These are phyloP conservation scores for Poronia punctata DNA, from an alignment of 495 filamentous ascomycete species.

Conservation along the genomic window DNA sequence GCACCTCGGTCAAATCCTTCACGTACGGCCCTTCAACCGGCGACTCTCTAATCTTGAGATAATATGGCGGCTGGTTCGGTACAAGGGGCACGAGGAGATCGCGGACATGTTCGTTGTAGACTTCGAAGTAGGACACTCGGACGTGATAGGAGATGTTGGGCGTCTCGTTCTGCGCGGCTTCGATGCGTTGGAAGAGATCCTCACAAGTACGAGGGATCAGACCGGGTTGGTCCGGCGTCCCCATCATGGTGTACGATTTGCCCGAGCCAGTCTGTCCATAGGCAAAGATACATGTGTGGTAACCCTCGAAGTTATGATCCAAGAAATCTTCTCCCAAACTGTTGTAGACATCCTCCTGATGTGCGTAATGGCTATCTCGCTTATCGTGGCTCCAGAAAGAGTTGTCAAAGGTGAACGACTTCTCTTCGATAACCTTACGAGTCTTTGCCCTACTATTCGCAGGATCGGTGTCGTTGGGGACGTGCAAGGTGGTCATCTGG, in stretches of 20 bases:
- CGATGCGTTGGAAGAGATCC: constrained; percentile 92
- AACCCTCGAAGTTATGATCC: constrained; percentile 98
- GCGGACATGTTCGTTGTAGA: constrained; percentile 98
- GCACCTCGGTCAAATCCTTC: constrained; percentile 89
- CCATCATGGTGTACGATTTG: constrained; percentile 99
- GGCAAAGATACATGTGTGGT: constrained; percentile 98
- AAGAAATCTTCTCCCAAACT: constrained; percentile 92
- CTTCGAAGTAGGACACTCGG: constrained; percentile 96
- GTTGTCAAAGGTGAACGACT: constrained; percentile 91
- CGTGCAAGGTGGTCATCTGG: constrained; percentile 72
- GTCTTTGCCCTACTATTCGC: constrained; percentile 59
- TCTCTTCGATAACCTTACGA: constrained; percentile 77
- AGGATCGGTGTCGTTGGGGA: constrained; percentile 55
- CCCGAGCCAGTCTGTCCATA: constrained; percentile 97
- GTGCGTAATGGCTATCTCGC: constrained; percentile 51
- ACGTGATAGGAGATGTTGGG: constrained; percentile 93
- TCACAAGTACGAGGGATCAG: constrained; percentile 96
- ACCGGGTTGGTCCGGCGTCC: constrained; percentile 73
- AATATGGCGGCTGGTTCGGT: constrained; percentile 67
- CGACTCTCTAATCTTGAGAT: constrained; percentile 95
- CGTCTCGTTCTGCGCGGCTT: constrained; percentile 60
- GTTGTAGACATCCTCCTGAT: constrained; percentile 90
- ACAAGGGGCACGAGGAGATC: constrained; percentile 79
- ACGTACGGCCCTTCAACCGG: constrained; percentile 96
- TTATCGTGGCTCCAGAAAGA: constrained; percentile 91